A percentile compares a stretch with the other conserved stretches of the same genome.
Conservation (phyloP, 345 rosid species). For the Streptanthus diversifolius region DNA sequence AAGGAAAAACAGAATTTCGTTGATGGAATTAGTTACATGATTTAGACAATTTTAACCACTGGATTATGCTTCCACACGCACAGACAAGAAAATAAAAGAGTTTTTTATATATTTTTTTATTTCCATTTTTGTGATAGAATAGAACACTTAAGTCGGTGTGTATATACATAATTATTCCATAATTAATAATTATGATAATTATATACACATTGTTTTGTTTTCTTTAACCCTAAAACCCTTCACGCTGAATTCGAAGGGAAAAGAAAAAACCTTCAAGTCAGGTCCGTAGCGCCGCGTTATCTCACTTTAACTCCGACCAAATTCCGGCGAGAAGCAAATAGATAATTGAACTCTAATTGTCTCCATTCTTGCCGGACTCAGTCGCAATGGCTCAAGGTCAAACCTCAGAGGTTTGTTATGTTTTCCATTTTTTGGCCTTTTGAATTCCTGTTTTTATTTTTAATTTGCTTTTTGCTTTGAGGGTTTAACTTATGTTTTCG, state of each 20-base stretch:
- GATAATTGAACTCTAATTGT: not conserved
- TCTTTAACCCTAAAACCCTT: constrained; percentile 20
- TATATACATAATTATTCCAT: not conserved
- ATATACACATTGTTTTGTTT: not conserved
- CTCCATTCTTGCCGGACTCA: not conserved
- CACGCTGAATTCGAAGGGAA: not conserved
- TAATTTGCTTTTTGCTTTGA: not conserved
- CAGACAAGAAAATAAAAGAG: not conserved
- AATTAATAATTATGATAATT: not conserved
- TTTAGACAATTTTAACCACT: not conserved
- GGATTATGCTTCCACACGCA: not conserved
- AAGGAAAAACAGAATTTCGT: not conserved
- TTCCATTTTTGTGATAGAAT: not conserved
- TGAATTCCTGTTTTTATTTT: not conserved
- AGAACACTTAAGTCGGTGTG: not conserved
- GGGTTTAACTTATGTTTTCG: not conserved
- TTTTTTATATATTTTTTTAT: not conserved
- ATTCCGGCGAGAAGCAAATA: constrained; percentile 6
- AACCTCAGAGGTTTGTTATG: constrained; percentile 30
- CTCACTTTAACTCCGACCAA: constrained; percentile 11
- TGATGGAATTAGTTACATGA: not conserved
- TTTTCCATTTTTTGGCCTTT: not conserved
- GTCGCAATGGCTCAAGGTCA: constrained; percentile 33
- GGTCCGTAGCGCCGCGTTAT: constrained; percentile 17
- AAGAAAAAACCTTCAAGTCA: not conserved